A percentile compares a stretch with the other conserved stretches of the same genome.
These are phyloP conservation scores for Chlamydomonas schloesseri DNA, from an alignment of 139 green algal genomes.

Conservation along the genomic window DNA sequence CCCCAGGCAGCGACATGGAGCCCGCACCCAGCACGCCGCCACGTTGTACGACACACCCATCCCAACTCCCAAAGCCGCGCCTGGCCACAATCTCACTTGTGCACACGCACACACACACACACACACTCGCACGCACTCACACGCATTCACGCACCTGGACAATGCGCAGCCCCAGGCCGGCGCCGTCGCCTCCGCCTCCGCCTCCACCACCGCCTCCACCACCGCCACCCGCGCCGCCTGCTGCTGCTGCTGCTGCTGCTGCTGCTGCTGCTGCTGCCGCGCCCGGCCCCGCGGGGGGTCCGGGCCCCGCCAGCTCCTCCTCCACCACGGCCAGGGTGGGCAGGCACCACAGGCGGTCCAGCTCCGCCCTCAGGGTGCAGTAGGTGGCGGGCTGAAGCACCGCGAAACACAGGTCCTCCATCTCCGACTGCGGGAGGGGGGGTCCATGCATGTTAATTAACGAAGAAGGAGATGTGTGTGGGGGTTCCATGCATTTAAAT, in stretches of 20 bases:
- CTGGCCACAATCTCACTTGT: too few relatives aligned
- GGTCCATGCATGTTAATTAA: too few relatives aligned
- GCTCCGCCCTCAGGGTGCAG: constrained; percentile 62
- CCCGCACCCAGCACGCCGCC: too few relatives aligned
- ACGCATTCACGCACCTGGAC: constrained; percentile 17
- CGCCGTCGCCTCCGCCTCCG: constrained; percentile 11
- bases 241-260: background rate
- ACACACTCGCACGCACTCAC: too few relatives aligned
- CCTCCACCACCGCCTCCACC: constrained; percentile 27
- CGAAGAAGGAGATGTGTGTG: background rate
- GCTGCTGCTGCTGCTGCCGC: background rate
- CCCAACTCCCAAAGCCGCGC: too few relatives aligned
- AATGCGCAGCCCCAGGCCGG: constrained; percentile 27
- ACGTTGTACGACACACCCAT: too few relatives aligned
- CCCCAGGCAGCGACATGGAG: too few relatives aligned
- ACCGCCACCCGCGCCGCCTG: too few relatives aligned
- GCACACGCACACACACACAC: too few relatives aligned
- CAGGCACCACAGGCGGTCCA: constrained; percentile 57
- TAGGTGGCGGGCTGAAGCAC: constrained; percentile 84
- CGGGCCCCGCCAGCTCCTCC: constrained; percentile 27
- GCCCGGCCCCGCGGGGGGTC: too few relatives aligned
- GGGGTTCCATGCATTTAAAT: too few relatives aligned
- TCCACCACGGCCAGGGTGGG: constrained; percentile 45
- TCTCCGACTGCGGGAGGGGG: constrained; percentile 76
- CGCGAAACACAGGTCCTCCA: constrained; percentile 98